Conservation (phyloP, 495 filamentous ascomycete species). For the Penicillium desertorum region DNA sequence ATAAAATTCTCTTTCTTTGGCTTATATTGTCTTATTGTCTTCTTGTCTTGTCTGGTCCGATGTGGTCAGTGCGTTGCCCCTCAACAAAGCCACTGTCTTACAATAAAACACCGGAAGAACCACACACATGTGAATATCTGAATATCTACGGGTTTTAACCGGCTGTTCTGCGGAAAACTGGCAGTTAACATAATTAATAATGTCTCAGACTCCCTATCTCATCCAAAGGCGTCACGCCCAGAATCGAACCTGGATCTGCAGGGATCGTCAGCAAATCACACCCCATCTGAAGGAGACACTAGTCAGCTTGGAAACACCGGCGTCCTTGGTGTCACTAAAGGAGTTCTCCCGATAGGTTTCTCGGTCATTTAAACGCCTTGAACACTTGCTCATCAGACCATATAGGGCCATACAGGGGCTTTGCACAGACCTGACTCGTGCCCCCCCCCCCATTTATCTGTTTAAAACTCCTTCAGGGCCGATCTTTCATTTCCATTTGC, state of each 20-base stretch:
- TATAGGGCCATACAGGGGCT: slow-evolving; percentile 8
- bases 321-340: slow-evolving; percentile 6
- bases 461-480: not conserved
- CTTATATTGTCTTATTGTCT: too few relatives aligned
- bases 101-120: not conserved
- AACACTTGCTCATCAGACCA: slow-evolving; percentile 11
- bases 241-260: slow-evolving; percentile 13
- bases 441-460: too few relatives aligned
- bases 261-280: slow-evolving; percentile 10
- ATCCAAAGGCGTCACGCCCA: slow-evolving; percentile 24
- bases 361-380: not conserved
- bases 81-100: slow-evolving; percentile 3
- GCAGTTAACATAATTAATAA: not conserved
- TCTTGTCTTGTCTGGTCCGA: too few relatives aligned
- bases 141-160: not conserved
- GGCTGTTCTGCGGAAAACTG: not conserved
- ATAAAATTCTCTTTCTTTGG: not conserved
- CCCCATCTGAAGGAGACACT: slow-evolving; percentile 1
- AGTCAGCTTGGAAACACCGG: slow-evolving; percentile 21
- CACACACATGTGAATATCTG: too few relatives aligned
- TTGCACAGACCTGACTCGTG: not conserved
- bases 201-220: slow-evolving; percentile 3
- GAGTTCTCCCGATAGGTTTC: slow-evolving; percentile 22
- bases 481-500: not conserved
- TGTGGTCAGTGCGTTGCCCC: not conserved